A percentile compares a stretch with the other conserved stretches of the same genome.
Evolutionary conservation across 345 rosid genomes (phyloP).

Genomic region (Euphorbia tirucalli): DNA sequence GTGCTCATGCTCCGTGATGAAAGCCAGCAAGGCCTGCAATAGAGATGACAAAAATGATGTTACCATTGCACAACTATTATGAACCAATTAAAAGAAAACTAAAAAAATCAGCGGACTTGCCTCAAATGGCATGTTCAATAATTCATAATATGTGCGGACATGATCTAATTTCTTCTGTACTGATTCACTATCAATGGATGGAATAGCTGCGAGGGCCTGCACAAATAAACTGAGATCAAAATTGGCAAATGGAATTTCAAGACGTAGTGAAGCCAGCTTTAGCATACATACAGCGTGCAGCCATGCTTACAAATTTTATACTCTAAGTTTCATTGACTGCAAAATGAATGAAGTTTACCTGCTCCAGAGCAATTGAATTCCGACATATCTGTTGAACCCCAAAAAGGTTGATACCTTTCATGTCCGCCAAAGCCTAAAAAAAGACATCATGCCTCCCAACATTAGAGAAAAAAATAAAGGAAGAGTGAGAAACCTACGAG

Average conservation of each 20-base stretch:
- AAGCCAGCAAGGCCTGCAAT: slow-evolving; percentile 81
- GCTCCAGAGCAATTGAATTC: slow-evolving; percentile 93
- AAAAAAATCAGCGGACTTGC: slow-evolving; percentile 38
- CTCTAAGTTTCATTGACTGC: background rate
- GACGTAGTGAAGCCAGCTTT: background rate
- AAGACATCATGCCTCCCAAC: slow-evolving; percentile 22
- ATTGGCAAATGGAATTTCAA: slow-evolving; percentile 6
- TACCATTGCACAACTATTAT: slow-evolving; percentile 1
- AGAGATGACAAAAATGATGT: background rate
- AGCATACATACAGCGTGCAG: background rate
- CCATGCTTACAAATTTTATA: background rate
- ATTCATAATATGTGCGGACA: slow-evolving; percentile 86
- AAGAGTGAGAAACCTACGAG: slow-evolving; percentile 5
- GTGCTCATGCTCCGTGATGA: slow-evolving; percentile 66
- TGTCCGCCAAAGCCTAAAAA: slow-evolving; percentile 72
- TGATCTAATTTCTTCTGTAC: slow-evolving; percentile 77
- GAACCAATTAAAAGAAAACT: background rate
- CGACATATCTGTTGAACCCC: slow-evolving; percentile 99
- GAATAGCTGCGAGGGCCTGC: slow-evolving; percentile 91
- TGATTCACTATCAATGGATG: slow-evolving; percentile 70
- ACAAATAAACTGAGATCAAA: slow-evolving; percentile 18
- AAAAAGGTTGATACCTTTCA: slow-evolving; percentile 86
- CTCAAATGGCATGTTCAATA: slow-evolving; percentile 95
- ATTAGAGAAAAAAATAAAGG: background rate
- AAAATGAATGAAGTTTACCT: slow-evolving; percentile 39